These are phyloP conservation scores for Kluyveromyces siamensis DNA, from an alignment of 805 yeast species.

Conservation along the genomic window DNA sequence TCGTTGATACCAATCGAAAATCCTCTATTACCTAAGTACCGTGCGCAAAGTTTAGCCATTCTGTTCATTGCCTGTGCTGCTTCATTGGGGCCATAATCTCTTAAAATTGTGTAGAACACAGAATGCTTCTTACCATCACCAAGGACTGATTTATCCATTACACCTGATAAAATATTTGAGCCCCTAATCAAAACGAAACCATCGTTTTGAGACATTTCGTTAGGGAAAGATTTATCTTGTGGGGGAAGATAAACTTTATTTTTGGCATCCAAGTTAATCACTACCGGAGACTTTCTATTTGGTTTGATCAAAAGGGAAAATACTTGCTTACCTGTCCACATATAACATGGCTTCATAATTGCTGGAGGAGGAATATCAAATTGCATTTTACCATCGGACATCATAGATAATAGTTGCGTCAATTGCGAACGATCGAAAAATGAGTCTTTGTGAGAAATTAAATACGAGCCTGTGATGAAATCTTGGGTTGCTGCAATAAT, in stretches of 20 bases:
- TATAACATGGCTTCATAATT: constrained; percentile 72
- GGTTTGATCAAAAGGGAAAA: constrained; percentile 84
- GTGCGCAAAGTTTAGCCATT: constrained; percentile 98
- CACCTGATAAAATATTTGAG: constrained; percentile 81
- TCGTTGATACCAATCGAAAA: constrained; percentile 96
- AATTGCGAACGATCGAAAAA: constrained; percentile 84
- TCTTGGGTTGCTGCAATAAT: constrained; percentile 99
- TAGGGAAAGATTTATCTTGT: constrained; percentile 50
- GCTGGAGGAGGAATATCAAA: constrained; percentile 96
- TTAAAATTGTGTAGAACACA: constrained; percentile 84
- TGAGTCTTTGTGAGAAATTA: constrained; percentile 87
- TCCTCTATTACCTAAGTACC: constrained; percentile 90
- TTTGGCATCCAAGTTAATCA: constrained; percentile 89
- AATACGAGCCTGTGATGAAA: constrained; percentile 92
- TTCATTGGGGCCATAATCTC: constrained; percentile 95
- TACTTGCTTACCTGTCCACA: constrained; percentile 98
- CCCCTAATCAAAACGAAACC: constrained; percentile 89
- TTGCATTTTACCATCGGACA: constrained; percentile 85
- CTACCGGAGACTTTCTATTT: constrained; percentile 62
- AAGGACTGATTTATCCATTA: constrained; percentile 90
- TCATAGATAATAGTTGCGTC: constrained; percentile 79
- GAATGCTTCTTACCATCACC: constrained; percentile 99
- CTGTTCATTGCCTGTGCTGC: constrained; percentile 96
- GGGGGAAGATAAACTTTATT: constrained; percentile 87
- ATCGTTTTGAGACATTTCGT: constrained; percentile 96